These are phyloP conservation scores for Primulina huaijiensis DNA, from an alignment of 257 asterid genomes.

Conservation along the genomic window DNA sequence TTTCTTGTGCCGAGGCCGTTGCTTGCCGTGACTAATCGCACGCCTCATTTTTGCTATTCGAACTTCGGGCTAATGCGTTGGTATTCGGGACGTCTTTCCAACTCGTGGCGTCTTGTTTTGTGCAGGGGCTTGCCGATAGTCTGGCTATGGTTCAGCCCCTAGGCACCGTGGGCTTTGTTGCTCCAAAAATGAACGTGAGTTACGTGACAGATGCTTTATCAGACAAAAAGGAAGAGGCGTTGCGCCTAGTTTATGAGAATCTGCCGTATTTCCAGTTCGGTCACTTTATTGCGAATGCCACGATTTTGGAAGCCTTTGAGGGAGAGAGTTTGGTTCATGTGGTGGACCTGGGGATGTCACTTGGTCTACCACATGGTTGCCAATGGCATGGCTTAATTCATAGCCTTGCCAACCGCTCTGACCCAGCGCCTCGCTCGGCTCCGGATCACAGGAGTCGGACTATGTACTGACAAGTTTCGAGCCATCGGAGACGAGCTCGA, in stretches of 20 bases:
- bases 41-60: constrained; percentile 53
- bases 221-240: constrained; percentile 59
- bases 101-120: constrained; percentile 78
- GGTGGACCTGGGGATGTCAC: constrained; percentile 76
- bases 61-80: constrained; percentile 59
- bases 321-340: constrained; percentile 85
- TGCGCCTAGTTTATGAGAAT: constrained; percentile 52
- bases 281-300: constrained; percentile 59
- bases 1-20: constrained; percentile 81
- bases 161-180: constrained; percentile 51
- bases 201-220: constrained; percentile 36
- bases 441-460: constrained; percentile 67
- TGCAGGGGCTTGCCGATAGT: constrained; percentile 66
- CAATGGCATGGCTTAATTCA: constrained; percentile 64
- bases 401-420: constrained; percentile 46
- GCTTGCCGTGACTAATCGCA: constrained; percentile 73
- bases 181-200: constrained; percentile 43
- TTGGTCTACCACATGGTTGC: constrained; percentile 63
- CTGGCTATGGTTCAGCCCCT: constrained; percentile 67
- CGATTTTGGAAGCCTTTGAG: constrained; percentile 87
- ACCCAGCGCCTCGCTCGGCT: constrained; percentile 36
- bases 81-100: constrained; percentile 83
- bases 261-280: constrained; percentile 72
- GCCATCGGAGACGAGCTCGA: constrained; percentile 59
- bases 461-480: constrained; percentile 30